Evolutionary conservation across 2,329 filamentous ascomycete genomes (phyloP).

Genomic region (Clarireedia hainanense): DNA sequence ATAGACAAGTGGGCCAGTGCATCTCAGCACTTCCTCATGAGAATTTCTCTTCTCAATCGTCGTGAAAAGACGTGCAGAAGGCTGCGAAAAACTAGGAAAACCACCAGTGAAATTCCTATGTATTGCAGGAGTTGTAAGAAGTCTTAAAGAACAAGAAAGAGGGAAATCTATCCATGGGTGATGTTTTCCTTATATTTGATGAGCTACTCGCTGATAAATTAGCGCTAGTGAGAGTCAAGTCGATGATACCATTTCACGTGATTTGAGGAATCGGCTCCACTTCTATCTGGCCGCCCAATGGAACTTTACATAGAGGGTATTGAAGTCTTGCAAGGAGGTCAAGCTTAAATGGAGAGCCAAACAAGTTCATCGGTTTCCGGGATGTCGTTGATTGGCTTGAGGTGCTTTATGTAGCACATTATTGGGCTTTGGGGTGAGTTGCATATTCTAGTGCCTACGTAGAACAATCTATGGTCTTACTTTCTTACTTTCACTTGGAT

Average conservation of each 20-base stretch:
- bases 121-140: not conserved
- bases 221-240: slow-evolving; percentile 2
- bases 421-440: no score
- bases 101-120: not conserved
- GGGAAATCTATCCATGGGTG: not conserved
- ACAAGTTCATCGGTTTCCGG: no score
- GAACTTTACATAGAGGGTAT: not conserved
- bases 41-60: no score
- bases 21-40: not conserved
- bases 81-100: slow-evolving; percentile 2
- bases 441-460: no score
- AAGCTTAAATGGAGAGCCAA: not conserved
- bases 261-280: not conserved
- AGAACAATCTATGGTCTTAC: no score
- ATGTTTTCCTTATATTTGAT: slow-evolving; percentile 5
- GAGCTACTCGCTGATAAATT: not conserved
- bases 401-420: no score
- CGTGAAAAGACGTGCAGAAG: not conserved
- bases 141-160: not conserved
- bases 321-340: not conserved
- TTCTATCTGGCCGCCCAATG: not conserved
- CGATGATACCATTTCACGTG: slow-evolving; percentile 10
- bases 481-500: no score
- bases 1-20: not conserved
- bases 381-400: no score